Percentiles rank a stretch among this genome's conserved stretches.
phyloP scores from a whole-genome alignment of 1,284 basidiomycete species.

The Fomitopsis schrenkii region DNA sequence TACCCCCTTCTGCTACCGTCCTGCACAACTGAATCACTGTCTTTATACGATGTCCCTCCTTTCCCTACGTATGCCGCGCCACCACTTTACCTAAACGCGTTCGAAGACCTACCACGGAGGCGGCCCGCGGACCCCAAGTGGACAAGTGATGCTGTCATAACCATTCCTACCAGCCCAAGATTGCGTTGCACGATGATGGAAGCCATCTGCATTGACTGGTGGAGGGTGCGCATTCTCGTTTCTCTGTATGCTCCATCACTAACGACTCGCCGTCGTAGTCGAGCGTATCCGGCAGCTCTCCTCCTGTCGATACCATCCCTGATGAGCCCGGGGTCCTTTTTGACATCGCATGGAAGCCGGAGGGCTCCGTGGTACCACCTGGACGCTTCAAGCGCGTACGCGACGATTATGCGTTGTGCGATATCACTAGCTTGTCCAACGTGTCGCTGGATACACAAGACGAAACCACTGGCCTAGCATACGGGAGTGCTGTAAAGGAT shows the following conservation, averaged over 20 bases:
- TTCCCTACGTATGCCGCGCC: constrained; percentile 22
- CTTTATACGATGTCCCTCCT: constrained; percentile 25
- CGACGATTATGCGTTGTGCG: not conserved
- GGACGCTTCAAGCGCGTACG: constrained; percentile 30
- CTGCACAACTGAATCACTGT: constrained; percentile 20
- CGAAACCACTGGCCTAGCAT: not conserved
- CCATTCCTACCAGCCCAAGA: constrained; percentile 50
- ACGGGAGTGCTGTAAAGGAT: not conserved
- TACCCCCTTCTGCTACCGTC: constrained; percentile 27
- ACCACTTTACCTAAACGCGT: constrained; percentile 16
- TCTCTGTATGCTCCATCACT: not conserved
- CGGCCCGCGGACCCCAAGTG: constrained; percentile 1
- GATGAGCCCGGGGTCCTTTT: constrained; percentile 5
- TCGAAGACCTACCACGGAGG: constrained; percentile 14
- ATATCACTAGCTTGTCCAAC: not conserved
- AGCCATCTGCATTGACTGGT: constrained; percentile 43
- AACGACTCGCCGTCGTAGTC: not conserved
- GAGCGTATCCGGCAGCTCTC: constrained; percentile 26
- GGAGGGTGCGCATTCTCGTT: constrained; percentile 33
- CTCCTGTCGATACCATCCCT: constrained; percentile 30
- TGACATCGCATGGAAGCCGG: constrained; percentile 40
- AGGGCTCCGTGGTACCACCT: constrained; percentile 47
- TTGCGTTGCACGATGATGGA: constrained; percentile 47
- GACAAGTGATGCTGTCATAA: constrained; percentile 19
- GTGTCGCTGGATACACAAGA: not conserved